phyloP scores from a whole-genome alignment of 441 rosid genomes.

The Euphorbia corollata region DNA sequence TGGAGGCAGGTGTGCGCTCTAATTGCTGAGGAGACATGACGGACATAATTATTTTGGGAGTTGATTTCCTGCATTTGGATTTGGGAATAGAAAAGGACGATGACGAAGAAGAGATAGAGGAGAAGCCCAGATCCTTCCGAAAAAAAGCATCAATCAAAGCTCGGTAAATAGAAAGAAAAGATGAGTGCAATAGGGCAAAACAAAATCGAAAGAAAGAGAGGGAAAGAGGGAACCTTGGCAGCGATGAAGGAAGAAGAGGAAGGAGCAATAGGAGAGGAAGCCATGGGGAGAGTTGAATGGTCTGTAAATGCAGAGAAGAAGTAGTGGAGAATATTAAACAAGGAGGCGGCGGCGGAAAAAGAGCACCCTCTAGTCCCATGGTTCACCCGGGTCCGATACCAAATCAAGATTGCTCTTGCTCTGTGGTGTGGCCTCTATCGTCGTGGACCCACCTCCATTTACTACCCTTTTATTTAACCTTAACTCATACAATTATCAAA shows the following conservation, averaged over 20 bases:
- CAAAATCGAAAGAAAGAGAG: background rate
- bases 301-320: background rate
- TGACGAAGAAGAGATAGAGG: conserved; percentile 35
- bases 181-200: background rate
- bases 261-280: conserved; percentile 48
- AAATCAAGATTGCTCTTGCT: background rate
- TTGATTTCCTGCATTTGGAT: conserved; percentile 51
- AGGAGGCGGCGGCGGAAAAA: background rate
- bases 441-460: background rate
- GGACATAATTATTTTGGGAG: conserved; percentile 53
- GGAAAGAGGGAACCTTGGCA: conserved; percentile 30
- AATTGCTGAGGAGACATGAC: conserved; percentile 76
- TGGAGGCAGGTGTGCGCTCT: conserved; percentile 61
- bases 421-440: background rate
- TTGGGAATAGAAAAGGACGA: conserved; percentile 39
- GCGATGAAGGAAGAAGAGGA: conserved; percentile 38
- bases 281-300: conserved; percentile 31
- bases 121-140: conserved; percentile 47
- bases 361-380: background rate
- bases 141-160: conserved; percentile 3
- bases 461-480: too few species aligned
- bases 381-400: background rate
- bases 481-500: too few species aligned
- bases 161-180: background rate
- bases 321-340: background rate